phyloP scores from a whole-genome alignment of 495 filamentous ascomycete species.

The Ramalina intermedia region DNA sequence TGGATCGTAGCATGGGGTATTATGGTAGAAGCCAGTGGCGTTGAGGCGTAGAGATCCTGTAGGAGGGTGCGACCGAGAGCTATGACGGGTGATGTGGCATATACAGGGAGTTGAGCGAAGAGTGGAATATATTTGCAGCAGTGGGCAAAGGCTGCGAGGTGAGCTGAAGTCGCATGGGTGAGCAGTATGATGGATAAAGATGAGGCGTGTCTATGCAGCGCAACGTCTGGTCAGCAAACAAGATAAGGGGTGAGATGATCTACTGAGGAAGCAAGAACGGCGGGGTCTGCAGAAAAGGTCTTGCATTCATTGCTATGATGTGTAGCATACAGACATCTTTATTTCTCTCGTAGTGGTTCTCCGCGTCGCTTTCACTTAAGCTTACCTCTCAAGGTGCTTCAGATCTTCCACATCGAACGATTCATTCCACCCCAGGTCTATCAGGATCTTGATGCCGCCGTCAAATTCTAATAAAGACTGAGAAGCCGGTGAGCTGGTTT shows the following conservation, averaged over 20 bases:
- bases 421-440: slow-evolving; percentile 95
- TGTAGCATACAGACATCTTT: slow-evolving; percentile 8
- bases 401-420: slow-evolving; percentile 68
- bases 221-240: neutral
- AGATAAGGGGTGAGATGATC: neutral
- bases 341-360: neutral
- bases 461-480: slow-evolving; percentile 94
- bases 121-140: slow-evolving; percentile 92
- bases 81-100: slow-evolving; percentile 87
- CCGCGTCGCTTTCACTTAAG: slow-evolving; percentile 1
- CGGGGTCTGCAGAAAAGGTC: neutral
- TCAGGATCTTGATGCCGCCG: slow-evolving; percentile 84
- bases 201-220: slow-evolving; percentile 53
- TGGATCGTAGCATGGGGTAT: slow-evolving; percentile 54
- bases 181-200: slow-evolving; percentile 89
- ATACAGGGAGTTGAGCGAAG: slow-evolving; percentile 88
- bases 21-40: slow-evolving; percentile 70
- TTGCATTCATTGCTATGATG: slow-evolving; percentile 6
- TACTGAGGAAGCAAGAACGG: neutral
- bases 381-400: slow-evolving; percentile 77
- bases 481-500: slow-evolving; percentile 70
- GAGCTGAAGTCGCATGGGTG: slow-evolving; percentile 79
- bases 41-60: slow-evolving; percentile 85
- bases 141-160: slow-evolving; percentile 87
- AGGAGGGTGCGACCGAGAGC: slow-evolving; percentile 80